Conservation (phyloP, 805 yeast genomes). For the Candida berthetii region DNA sequence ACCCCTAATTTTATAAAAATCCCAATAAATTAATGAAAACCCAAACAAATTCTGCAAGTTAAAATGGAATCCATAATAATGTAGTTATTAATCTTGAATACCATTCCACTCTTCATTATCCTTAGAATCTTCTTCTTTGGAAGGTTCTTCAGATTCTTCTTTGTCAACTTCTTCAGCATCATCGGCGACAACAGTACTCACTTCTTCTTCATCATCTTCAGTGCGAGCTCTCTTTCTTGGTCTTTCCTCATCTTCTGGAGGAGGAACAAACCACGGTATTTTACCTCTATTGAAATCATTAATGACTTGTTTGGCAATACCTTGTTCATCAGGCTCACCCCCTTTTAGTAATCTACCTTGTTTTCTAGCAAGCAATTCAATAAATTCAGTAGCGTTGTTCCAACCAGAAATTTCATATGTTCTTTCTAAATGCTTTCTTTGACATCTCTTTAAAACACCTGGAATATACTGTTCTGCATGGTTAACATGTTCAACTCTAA, state of each 20-base stretch:
- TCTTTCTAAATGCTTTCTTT: constrained; percentile 85
- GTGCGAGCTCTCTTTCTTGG: constrained; percentile 21
- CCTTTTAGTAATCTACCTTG: constrained; percentile 92
- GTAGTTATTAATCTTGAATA: not conserved
- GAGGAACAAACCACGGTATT: constrained; percentile 96
- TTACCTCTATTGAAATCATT: constrained; percentile 96
- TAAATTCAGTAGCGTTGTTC: constrained; percentile 71
- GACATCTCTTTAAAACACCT: constrained; percentile 77
- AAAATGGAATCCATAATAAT: no score
- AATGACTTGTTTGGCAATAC: constrained; percentile 83
- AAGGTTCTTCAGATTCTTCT: constrained; percentile 1
- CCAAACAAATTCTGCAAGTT: no score
- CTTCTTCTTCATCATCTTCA: constrained; percentile 15
- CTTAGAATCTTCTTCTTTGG: constrained; percentile 3
- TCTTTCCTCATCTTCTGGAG: constrained; percentile 66
- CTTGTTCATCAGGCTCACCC: constrained; percentile 95
- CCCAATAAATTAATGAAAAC: no score
- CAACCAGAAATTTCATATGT: constrained; percentile 94
- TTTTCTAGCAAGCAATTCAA: constrained; percentile 88
- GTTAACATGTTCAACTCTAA: constrained; percentile 95
- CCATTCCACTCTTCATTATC: constrained; percentile 7
- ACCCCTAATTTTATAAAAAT: no score
- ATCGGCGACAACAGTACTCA: no score
- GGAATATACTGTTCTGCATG: constrained; percentile 95
- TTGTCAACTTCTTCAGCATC: constrained; percentile 2